Conservation (phyloP, 2,329 filamentous ascomycete genomes). For the Metarhizium brunneum region DNA sequence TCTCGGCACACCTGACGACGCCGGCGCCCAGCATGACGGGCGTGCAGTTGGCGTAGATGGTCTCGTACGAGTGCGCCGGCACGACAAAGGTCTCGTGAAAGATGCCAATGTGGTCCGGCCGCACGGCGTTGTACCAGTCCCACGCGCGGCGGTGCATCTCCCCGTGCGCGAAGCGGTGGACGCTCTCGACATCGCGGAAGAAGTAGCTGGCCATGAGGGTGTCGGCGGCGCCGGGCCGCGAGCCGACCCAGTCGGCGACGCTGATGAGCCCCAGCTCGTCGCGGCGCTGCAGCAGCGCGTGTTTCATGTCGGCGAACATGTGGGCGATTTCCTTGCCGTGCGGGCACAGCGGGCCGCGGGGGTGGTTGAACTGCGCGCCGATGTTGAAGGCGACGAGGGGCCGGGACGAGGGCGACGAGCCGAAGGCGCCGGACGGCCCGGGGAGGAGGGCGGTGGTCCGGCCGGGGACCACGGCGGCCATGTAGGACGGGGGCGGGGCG, state of each 20-base stretch:
- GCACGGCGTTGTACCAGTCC: slow-evolving; percentile 36
- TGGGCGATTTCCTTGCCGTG: slow-evolving; percentile 28
- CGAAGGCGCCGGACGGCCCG: slow-evolving; percentile 14
- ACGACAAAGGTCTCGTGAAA: slow-evolving; percentile 46
- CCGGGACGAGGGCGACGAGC: slow-evolving; percentile 16
- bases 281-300: slow-evolving; percentile 23
- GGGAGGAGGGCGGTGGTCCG: slow-evolving; percentile 26
- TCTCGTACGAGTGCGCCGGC: slow-evolving; percentile 37
- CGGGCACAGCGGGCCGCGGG: slow-evolving; percentile 38
- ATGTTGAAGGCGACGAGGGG: slow-evolving; percentile 35
- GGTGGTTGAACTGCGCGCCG: slow-evolving; percentile 36
- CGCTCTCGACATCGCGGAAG: slow-evolving; percentile 37
- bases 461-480: slow-evolving; percentile 19
- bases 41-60: slow-evolving; percentile 36
- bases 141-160: slow-evolving; percentile 36
- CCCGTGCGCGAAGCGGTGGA: slow-evolving; percentile 43
- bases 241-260: slow-evolving; percentile 28
- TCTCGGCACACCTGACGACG: slow-evolving; percentile 14
- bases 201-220: slow-evolving; percentile 37
- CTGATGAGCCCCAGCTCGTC: slow-evolving; percentile 39
- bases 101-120: slow-evolving; percentile 34
- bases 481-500: slow-evolving; percentile 7
- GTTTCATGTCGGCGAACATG: slow-evolving; percentile 29
- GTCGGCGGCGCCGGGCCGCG: slow-evolving; percentile 19
- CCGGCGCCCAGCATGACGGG: slow-evolving; percentile 26